These are phyloP conservation scores for Colletotrichum sp. DNA, from an alignment of 2,329 filamentous ascomycete genomes.

Conservation along the genomic window DNA sequence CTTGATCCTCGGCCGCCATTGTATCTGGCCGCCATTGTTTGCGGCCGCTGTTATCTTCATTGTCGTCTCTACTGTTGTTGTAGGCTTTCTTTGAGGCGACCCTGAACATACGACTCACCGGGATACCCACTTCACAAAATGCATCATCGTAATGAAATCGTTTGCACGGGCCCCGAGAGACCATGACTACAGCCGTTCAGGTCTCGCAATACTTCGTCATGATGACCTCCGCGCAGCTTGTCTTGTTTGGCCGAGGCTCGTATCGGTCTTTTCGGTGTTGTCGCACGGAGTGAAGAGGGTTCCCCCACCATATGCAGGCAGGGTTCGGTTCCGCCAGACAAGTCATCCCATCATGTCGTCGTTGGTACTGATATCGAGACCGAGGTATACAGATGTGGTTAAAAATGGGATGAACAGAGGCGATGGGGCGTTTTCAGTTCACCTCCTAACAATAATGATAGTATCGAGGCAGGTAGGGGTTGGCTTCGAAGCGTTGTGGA, in stretches of 20 bases:
- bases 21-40: background rate
- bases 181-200: background rate
- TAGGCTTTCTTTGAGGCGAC: background rate
- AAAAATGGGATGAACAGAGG: fast-evolving
- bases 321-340: fast-evolving
- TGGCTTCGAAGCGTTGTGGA: background rate
- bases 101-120: background rate
- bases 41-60: background rate
- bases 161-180: background rate
- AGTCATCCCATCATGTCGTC: background rate
- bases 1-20: background rate
- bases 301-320: background rate
- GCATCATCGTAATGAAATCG: background rate
- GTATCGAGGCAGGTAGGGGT: background rate
- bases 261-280: background rate
- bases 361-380: background rate
- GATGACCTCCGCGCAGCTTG: background rate
- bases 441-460: background rate
- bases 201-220: fast-evolving
- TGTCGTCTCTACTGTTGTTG: background rate
- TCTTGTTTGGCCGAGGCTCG: too few species aligned
- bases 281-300: background rate
- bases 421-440: background rate
- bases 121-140: background rate
- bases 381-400: fast-evolving